Evolutionary conservation across 805 yeast genomes (phyloP), one percentile per base, ranked within the genome.

Genomic region (Candida berthetii): DNA sequence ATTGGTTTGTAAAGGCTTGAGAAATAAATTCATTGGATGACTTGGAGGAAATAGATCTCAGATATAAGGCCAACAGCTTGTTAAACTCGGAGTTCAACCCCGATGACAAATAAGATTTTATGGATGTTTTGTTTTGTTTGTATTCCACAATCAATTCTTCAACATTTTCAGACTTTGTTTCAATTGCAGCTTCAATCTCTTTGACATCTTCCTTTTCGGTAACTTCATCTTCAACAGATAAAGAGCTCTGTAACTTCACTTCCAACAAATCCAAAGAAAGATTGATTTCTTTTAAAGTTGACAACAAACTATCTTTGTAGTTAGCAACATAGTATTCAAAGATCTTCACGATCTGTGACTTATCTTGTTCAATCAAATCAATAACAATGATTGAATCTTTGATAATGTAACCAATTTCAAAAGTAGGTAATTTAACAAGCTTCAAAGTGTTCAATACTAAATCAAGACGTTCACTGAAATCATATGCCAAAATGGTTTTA

Each of bases 211-310:
- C 51, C 15, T 54, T 54, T 8, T 42, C 51, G 5, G 39, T 15
- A 16, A 41, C 42, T 10, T 47, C 50, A 11, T 51, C 53, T 8
- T 42, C 44, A 3, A 50, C 46, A 31, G 61, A 58, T 39, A 88
- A 61, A 1, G 90, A 80, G 1, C 83, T 72, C 62, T 86, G 85
- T 36, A 87, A 64, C 41, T 73, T 70, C 69, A 88, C 74, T 64
- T 82, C 90, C 24, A 82, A 63, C 4, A 67, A 49, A 24, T 72
- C 78, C 3, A 76, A 44, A 16, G 63, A 52, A 17, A 71, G 41
- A 16, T 62, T 56, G 18, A 61, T 41, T 2, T 68, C 57, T 2
- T 55, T 48, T 38, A 78, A 53, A 20, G 65, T 61, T n/a, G 57
- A 49, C n/a, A 66, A 33, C 35, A 78, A 68, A 17, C 66, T 45